Base-by-base conservation (phyloP, 1,284 basidiomycete species). In the Xerocomus nothofagi region DNA sequence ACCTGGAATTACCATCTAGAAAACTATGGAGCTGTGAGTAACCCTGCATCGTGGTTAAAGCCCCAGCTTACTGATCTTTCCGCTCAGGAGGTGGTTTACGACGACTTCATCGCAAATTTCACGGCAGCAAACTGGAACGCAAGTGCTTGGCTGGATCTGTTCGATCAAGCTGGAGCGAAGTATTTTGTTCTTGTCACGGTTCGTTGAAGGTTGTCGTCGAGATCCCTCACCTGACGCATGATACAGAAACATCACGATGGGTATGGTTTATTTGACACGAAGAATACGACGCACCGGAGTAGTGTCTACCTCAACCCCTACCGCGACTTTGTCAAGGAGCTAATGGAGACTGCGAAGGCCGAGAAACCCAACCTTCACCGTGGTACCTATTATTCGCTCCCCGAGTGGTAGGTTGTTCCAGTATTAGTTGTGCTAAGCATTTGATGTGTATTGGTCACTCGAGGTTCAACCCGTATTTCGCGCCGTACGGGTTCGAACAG, bases 131-230 rank as follows among this genome's bases (percentile, higher is more conserved):
- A 74, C 44, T 84, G 78, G 67, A 75, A 81, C 40, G 73, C 81
- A 2, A 74, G 71, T 31, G 67, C 68, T 36, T 84, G 81, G 81
- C 56, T 82, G 0, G 73, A 81, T 52, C 53, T 84, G 10, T 75
- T 84, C 44, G 74, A 74, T 24, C 69, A 70, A 23, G 77, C 80
- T 0, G 82, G 82, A 1, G 81, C 82, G 2, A 80, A 78, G 55
- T 84, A 84, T 53, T 82, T 84, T 57, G 80, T 84, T 12, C 66
- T 81, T 30, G 78, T 80, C 17, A 76, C 80, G 6, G 78, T 76
- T 33, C 12, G 71, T 54, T 43, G 29, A 29, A 39, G 15, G 14
- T 12, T 3, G 0, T 24, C 21, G 9, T 24, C 20, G 2, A 41
- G 27, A 4, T 51, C 39, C 20, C 44, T 5, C 39, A n/a, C 3